phyloP scores from a whole-genome alignment of 306 rosid genomes.

The Vicia faba region DNA sequence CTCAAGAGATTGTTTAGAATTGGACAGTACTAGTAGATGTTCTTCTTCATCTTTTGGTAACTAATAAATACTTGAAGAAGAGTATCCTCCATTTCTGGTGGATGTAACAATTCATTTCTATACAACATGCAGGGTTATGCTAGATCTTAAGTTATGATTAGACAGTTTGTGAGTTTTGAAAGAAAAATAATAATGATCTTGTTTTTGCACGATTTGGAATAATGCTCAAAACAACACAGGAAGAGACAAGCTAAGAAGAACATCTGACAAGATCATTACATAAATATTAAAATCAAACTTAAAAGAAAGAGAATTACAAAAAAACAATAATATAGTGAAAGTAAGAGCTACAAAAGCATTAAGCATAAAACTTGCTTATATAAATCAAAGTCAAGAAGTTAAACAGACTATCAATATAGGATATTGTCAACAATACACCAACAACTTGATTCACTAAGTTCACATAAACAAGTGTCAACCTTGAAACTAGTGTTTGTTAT shows the following conservation, averaged over 20 bases:
- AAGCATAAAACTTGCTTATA: constrained; percentile 52
- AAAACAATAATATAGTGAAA: neutral
- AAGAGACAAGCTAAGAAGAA: constrained; percentile 78
- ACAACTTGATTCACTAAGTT: constrained; percentile 60
- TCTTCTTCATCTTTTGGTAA: too few relatives aligned
- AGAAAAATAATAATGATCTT: too few relatives aligned
- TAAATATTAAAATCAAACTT: constrained; percentile 19
- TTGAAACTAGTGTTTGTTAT: too few relatives aligned
- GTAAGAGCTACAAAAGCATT: constrained; percentile 16
- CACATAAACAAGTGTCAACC: constrained; percentile 13
- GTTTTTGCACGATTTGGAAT: constrained; percentile 52
- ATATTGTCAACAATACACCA: constrained; percentile 57
- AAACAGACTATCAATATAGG: constrained; percentile 73
- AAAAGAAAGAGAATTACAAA: neutral
- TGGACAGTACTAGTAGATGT: too few relatives aligned
- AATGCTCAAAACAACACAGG: constrained; percentile 71
- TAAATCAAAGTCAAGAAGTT: constrained; percentile 70
- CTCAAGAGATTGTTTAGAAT: too few relatives aligned
- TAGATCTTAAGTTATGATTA: too few relatives aligned
- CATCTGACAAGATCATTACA: constrained; percentile 50
- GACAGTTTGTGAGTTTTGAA: too few relatives aligned
- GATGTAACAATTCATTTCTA: too few relatives aligned
- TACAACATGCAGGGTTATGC: too few relatives aligned
- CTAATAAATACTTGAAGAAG: too few relatives aligned
- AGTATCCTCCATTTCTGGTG: too few relatives aligned